These are phyloP conservation scores for Cryptococcus sp. DNA, from an alignment of 1,284 basidiomycete species.

Conservation along the genomic window DNA sequence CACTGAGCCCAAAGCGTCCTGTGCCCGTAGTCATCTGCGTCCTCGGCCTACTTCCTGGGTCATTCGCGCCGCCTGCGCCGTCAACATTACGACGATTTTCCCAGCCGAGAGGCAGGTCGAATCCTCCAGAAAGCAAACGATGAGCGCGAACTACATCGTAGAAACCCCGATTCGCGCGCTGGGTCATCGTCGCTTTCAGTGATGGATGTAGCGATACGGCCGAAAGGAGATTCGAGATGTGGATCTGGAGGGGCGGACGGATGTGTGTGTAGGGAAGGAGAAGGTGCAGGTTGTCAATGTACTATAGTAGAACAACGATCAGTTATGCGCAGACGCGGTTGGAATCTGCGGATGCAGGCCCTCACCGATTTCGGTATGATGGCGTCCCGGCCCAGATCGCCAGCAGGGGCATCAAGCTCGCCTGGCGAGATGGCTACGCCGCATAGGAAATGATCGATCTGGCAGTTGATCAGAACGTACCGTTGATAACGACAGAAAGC, in stretches of 20 bases:
- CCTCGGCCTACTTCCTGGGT: neutral
- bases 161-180: slow-evolving; percentile 22
- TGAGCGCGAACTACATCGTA: slow-evolving; percentile 36
- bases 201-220: slow-evolving; percentile 38
- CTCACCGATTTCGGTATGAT: slow-evolving; percentile 25
- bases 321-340: neutral
- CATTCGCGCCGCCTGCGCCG: neutral
- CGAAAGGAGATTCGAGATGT: slow-evolving; percentile 46
- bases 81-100: neutral
- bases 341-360: neutral
- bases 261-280: slow-evolving; percentile 45
- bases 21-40: neutral
- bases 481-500: neutral
- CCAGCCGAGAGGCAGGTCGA: slow-evolving; percentile 34
- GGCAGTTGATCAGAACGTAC: slow-evolving; percentile 2
- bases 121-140: slow-evolving; percentile 31
- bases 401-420: slow-evolving; percentile 21
- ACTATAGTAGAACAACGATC: slow-evolving; percentile 9
- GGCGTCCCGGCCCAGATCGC: slow-evolving; percentile 4
- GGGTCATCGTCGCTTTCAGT: slow-evolving; percentile 35
- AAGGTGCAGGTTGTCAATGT: slow-evolving; percentile 29
- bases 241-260: slow-evolving; percentile 40
- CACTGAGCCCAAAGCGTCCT: slow-evolving; percentile 21
- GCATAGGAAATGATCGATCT: slow-evolving; percentile 43
- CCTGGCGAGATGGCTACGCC: slow-evolving; percentile 16